phyloP scores from a whole-genome alignment of 140 eudicot species.

The Stevia rebaudiana region DNA sequence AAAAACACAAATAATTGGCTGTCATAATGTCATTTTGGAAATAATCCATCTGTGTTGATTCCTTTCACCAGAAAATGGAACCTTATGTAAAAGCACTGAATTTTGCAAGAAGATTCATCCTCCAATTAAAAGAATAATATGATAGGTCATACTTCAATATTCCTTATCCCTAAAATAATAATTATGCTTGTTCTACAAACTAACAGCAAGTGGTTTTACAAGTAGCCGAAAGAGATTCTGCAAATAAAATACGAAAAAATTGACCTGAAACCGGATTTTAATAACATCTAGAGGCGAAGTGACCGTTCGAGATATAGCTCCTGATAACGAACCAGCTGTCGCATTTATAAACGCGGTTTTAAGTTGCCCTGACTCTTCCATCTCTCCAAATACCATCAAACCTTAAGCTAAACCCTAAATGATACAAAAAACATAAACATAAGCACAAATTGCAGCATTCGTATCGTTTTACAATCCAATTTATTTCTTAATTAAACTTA shows the following conservation, averaged over 20 bases:
- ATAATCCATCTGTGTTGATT: background rate
- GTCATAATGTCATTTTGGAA: background rate
- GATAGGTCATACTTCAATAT: background rate
- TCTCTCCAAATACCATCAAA: constrained; percentile 33
- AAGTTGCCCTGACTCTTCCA: constrained; percentile 86
- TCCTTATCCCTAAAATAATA: background rate
- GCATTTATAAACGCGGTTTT: constrained; percentile 73
- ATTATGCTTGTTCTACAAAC: background rate
- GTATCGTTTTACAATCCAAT: background rate
- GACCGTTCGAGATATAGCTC: constrained; percentile 82
- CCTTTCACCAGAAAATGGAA: background rate
- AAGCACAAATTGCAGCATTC: constrained; percentile 15
- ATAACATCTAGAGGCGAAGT: constrained; percentile 95
- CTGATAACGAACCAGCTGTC: constrained; percentile 83
- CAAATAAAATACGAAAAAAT: background rate
- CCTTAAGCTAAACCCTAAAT: constrained; percentile 27
- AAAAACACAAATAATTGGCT: background rate
- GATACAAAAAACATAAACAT: background rate
- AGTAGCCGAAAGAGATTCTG: background rate
- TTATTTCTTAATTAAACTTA: background rate
- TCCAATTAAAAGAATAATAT: constrained; percentile 9
- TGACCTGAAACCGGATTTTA: constrained; percentile 91
- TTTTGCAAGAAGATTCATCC: background rate
- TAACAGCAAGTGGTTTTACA: background rate
- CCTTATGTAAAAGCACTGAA: background rate